These are phyloP conservation scores for Kwoniella botswanensis DNA, from an alignment of 768 basidiomycete species.

Conservation along the genomic window DNA sequence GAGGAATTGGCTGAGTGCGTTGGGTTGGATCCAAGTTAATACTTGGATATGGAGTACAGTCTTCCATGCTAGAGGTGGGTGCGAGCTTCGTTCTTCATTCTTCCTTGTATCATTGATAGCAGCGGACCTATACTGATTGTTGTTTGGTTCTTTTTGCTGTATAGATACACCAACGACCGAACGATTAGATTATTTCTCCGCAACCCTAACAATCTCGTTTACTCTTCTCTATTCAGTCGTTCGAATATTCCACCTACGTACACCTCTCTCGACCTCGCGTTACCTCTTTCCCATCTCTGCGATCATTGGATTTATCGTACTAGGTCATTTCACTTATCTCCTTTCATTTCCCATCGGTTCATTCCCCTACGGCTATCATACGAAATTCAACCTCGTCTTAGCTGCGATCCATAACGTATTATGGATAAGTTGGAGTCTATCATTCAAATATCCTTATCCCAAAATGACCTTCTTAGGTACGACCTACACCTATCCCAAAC, in stretches of 20 bases:
- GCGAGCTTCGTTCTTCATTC: conserved; percentile 14
- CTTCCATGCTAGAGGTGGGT: conserved; percentile 88
- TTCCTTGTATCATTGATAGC: no score
- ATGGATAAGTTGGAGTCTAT: conserved; percentile 73
- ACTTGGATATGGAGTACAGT: conserved; percentile 91
- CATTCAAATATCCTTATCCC: conserved; percentile 60
- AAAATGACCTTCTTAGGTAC: conserved; percentile 60
- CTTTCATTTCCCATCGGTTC: conserved; percentile 77
- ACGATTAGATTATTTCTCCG: conserved; percentile 93
- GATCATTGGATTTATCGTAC: conserved; percentile 63
- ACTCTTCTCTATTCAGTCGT: conserved; percentile 78
- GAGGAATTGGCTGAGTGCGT: conserved; percentile 43
- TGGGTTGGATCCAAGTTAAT: conserved; percentile 74
- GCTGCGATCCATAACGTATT: conserved; percentile 79
- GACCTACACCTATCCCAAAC: conserved; percentile 60
- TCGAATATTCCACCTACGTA: conserved; percentile 76
- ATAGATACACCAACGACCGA: conserved; percentile 82
- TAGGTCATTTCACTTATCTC: conserved; percentile 82
- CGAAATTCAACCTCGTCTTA: conserved; percentile 76
- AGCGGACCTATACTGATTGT: no score
- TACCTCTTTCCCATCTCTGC: conserved; percentile 28
- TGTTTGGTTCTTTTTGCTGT: not conserved
- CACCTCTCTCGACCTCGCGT: conserved; percentile 48
- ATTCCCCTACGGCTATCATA: conserved; percentile 81
- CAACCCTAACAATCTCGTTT: conserved; percentile 79